Evolutionary conservation across 371 early-diverging fungal species (phyloP).

Genomic region (Parasitella parasitica): DNA sequence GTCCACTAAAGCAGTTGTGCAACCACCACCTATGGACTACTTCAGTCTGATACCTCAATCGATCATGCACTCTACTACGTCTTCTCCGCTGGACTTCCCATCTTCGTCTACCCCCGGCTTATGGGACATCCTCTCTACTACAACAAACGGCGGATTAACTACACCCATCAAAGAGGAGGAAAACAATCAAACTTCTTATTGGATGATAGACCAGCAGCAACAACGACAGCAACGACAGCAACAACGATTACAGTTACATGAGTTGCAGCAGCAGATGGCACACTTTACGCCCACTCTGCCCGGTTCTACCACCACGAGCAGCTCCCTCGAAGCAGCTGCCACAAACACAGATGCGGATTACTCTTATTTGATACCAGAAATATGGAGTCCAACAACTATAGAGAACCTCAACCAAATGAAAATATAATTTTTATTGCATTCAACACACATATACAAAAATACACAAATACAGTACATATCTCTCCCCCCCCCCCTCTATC

Average conservation of each 20-base stretch:
- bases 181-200: background rate
- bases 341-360: background rate
- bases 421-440: constrained; percentile 4
- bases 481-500: background rate
- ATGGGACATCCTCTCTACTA: constrained; percentile 13
- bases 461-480: background rate
- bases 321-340: background rate
- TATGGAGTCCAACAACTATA: constrained; percentile 6
- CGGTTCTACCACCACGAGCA: background rate
- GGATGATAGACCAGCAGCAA: constrained; percentile 12
- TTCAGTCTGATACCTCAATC: constrained; percentile 17
- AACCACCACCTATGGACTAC: constrained; percentile 4
- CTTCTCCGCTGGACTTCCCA: constrained; percentile 3
- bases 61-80: constrained; percentile 1
- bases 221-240: constrained; percentile 1
- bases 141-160: constrained; percentile 7
- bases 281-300: background rate
- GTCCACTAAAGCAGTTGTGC: background rate
- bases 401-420: constrained; percentile 14
- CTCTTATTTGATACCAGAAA: background rate
- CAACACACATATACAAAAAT: background rate
- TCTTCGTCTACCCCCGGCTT: constrained; percentile 12
- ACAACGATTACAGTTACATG: constrained; percentile 7
- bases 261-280: constrained; percentile 5
- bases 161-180: constrained; percentile 17